Percentiles rank a stretch among this genome's conserved stretches.
phyloP scores from a whole-genome alignment of 306 rosid species.

The Carpinus fangiana region DNA sequence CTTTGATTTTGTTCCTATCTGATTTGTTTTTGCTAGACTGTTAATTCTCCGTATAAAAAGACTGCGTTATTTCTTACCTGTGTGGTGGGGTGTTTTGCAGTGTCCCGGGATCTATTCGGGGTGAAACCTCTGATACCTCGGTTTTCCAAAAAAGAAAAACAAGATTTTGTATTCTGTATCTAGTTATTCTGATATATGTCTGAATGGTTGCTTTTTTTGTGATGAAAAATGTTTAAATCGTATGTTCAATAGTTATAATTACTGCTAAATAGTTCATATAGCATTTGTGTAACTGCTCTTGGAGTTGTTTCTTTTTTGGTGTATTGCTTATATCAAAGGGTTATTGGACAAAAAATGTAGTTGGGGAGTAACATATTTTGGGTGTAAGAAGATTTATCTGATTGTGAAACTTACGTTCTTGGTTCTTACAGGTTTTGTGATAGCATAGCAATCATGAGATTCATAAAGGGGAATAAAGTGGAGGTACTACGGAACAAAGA shows the following conservation, averaged over 20 bases:
- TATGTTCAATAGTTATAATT: neutral
- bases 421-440: constrained; percentile 35
- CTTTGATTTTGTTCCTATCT: neutral
- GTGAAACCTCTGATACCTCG: no score
- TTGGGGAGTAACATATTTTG: neutral
- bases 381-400: constrained; percentile 5
- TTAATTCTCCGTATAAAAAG: neutral
- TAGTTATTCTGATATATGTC: neutral
- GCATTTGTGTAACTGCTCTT: neutral
- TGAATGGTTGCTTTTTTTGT: neutral
- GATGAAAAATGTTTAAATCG: neutral
- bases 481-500: constrained; percentile 62
- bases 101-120: no score
- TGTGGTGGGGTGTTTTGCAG: no score
- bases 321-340: neutral
- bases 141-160: no score
- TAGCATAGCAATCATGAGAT: constrained; percentile 49
- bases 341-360: neutral
- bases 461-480: constrained; percentile 62
- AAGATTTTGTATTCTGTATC: no score
- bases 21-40: neutral
- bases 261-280: neutral
- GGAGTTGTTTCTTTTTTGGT: neutral
- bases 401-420: constrained; percentile 1
- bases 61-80: no score